Evolutionary conservation across 768 basidiomycete genomes (phyloP).

Genomic region (Amanita phalloides): DNA sequence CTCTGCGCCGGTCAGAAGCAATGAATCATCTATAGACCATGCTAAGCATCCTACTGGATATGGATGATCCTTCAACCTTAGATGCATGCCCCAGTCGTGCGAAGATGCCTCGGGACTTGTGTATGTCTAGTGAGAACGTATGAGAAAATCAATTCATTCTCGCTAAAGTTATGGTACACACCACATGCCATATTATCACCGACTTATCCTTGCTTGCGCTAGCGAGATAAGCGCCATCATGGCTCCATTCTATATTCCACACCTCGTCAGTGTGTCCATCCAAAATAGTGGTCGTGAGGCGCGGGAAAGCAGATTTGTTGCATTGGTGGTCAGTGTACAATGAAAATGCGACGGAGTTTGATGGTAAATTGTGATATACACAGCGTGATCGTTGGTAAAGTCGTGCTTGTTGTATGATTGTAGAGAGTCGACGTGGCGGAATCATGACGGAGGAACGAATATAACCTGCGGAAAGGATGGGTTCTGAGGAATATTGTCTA

Average conservation of each 20-base stretch:
- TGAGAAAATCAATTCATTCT: slow-evolving; percentile 9
- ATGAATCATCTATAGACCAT: slow-evolving; percentile 86
- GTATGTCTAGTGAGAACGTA: slow-evolving; percentile 17
- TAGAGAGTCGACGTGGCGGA: slow-evolving; percentile 77
- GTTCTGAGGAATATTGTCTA: slow-evolving; percentile 1
- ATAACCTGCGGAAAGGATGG: slow-evolving; percentile 40
- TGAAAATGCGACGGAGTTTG: slow-evolving; percentile 52
- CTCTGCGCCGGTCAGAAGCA: slow-evolving; percentile 79
- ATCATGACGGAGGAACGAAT: slow-evolving; percentile 92
- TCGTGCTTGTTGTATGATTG: slow-evolving; percentile 79
- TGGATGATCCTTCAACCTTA: slow-evolving; percentile 63
- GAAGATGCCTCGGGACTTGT: slow-evolving; percentile 35
- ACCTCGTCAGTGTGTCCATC: slow-evolving; percentile 88
- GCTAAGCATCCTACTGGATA: slow-evolving; percentile 74
- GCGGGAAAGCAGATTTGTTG: slow-evolving; percentile 73
- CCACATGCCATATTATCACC: slow-evolving; percentile 87
- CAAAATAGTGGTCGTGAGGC: slow-evolving; percentile 74
- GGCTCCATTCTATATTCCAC: slow-evolving; percentile 95
- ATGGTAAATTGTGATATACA: slow-evolving; percentile 74
- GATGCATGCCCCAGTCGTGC: slow-evolving; percentile 49
- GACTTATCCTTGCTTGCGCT: slow-evolving; percentile 81
- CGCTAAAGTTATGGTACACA: slow-evolving; percentile 25
- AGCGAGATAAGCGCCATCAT: slow-evolving; percentile 74
- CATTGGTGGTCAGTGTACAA: slow-evolving; percentile 84
- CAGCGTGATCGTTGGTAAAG: slow-evolving; percentile 72